Percentiles rank a stretch among this genome's conserved stretches.
Evolutionary conservation across 2,329 filamentous ascomycete genomes (phyloP).

Genomic region (Neofusicoccum kwambonambiense): DNA sequence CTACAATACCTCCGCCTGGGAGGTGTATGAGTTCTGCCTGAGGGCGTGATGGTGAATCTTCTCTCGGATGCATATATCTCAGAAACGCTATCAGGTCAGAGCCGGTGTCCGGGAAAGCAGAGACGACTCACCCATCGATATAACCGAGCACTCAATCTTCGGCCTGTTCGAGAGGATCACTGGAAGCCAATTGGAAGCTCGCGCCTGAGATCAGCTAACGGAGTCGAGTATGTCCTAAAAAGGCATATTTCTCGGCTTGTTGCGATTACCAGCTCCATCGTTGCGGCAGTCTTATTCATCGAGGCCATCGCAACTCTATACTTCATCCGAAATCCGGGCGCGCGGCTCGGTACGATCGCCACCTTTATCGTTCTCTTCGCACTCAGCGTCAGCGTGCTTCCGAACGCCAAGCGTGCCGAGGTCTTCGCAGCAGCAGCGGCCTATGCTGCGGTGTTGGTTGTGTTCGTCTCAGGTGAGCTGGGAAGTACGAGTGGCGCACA

Average conservation of each 20-base stretch:
- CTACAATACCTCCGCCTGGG: too few species aligned
- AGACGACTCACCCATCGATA: background rate
- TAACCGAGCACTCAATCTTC: background rate
- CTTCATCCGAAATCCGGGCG: background rate
- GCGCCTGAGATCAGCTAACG: too few species aligned
- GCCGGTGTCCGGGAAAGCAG: too few species aligned
- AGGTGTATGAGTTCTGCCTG: too few species aligned
- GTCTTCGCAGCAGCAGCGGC: constrained; percentile 28
- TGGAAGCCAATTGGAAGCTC: background rate
- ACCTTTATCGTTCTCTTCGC: constrained; percentile 25
- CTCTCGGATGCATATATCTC: too few species aligned
- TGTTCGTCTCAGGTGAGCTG: constrained; percentile 21
- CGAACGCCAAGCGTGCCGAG: constrained; percentile 25
- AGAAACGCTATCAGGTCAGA: too few species aligned
- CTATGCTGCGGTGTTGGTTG: constrained; percentile 26
- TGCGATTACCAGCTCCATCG: background rate
- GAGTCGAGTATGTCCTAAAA: background rate
- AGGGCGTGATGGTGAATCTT: too few species aligned
- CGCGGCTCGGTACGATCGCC: background rate
- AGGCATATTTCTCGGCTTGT: background rate
- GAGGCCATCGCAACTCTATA: background rate
- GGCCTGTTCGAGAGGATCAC: too few species aligned
- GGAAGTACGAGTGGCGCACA: too few species aligned
- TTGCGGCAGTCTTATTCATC: background rate
- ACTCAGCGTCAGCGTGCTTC: constrained; percentile 24